Evolutionary conservation across 208 protist species (phyloP), one percentile per base, ranked within the genome.

Genomic region (Acanthamoeba culbertsoni): DNA sequence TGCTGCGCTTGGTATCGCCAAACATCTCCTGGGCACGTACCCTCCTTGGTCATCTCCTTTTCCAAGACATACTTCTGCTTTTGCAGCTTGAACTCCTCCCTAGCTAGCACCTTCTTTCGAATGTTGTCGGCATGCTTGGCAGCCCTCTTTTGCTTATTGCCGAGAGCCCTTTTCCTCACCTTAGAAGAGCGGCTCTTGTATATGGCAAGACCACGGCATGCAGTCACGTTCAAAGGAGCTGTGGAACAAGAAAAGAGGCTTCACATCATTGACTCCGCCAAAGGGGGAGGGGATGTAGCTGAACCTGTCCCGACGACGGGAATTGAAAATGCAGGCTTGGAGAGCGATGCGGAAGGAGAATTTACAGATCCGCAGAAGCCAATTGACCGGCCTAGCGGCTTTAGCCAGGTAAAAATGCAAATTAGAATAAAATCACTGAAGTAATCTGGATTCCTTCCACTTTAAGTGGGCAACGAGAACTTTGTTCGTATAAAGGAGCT

Each of bases 11-110:
- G n/a, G n/a, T n/a, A n/a, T n/a, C n/a, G n/a, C n/a, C n/a, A n/a
- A n/a, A n/a, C n/a, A n/a, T n/a, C 31, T 55, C 10, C 35, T 84
- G 7, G 37, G 31, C 79, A 89, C 42, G 55, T n/a, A 89, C 79
- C 37, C 55, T 89, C 79, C 40, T 89, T 89, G 5, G 26, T 63
- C 55, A n/a, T 63, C 43, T 89, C 79, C 35, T 62, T 10, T n/a
- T 62, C 79, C 79, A 63, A 37, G 31, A 40, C 8, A 26, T 65
- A 68, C 35, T 46, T 18, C 79, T 89, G 4, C 51, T 68, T 68
- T 62, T 89, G 79, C 42, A 68, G 46, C 55, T 89, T 89, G 51
- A 89, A 68, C 51, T 89, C n/a, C 46, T 89, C 79, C 55, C 31
- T 31, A 12, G 55, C 51, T 28, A 89, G 46, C 79, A 89, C 63